A percentile compares a stretch with the other conserved stretches of the same genome.
Conservation (phyloP, 2,329 filamentous ascomycete species). For the Aphanocladium album region DNA sequence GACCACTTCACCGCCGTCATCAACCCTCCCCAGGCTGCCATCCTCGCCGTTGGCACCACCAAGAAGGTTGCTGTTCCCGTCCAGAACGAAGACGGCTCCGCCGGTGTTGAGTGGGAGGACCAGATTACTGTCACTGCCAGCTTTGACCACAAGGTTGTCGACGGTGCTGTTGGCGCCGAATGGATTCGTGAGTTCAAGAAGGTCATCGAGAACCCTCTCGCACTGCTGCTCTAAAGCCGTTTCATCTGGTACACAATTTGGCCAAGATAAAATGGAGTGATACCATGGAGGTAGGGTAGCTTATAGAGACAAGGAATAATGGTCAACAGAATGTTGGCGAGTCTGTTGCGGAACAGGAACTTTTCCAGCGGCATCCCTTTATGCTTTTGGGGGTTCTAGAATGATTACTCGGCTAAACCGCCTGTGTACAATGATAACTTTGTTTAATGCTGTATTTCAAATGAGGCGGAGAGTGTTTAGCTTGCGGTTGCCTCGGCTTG, state of each 20-base stretch:
- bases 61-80: slow-evolving; percentile 90
- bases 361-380: not conserved
- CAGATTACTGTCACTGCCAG: slow-evolving; percentile 92
- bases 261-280: slow-evolving; percentile 8
- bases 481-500: slow-evolving; percentile 24
- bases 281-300: slow-evolving; percentile 14
- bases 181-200: slow-evolving; percentile 98
- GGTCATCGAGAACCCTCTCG: slow-evolving; percentile 93
- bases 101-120: slow-evolving; percentile 82
- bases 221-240: slow-evolving; percentile 76
- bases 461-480: slow-evolving; percentile 23
- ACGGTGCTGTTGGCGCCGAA: slow-evolving; percentile 92
- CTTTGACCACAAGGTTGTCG: slow-evolving; percentile 99
- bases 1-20: slow-evolving; percentile 98
- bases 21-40: slow-evolving; percentile 96
- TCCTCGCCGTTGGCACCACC: slow-evolving; percentile 89
- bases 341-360: not conserved
- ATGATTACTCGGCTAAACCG: slow-evolving; percentile 26
- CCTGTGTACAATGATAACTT: slow-evolving; percentile 38
- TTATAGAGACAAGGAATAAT: slow-evolving; percentile 12
- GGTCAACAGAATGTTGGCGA: slow-evolving; percentile 12
- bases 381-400: not conserved
- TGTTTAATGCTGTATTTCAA: slow-evolving; percentile 35
- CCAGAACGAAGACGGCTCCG: slow-evolving; percentile 76
- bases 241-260: not conserved